These are phyloP conservation scores for Exophiala mesophila DNA, from an alignment of 2,329 filamentous ascomycete genomes.

Conservation along the genomic window DNA sequence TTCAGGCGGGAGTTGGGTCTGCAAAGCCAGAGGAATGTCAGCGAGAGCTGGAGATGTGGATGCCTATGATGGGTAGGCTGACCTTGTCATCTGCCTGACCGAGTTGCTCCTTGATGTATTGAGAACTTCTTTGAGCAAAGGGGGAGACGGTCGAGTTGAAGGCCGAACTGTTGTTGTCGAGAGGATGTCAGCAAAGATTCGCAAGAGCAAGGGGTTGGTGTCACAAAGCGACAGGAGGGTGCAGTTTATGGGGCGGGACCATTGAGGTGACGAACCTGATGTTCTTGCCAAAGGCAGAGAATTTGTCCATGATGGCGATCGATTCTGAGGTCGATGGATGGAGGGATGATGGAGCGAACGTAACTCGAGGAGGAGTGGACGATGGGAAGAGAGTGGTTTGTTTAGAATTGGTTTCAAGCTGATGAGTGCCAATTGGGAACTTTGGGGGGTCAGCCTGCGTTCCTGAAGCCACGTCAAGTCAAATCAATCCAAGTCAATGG, in stretches of 20 bases:
- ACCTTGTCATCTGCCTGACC: conserved; percentile 94
- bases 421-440: too few relatives aligned
- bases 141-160: conserved; percentile 80
- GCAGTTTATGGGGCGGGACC: conserved; percentile 27
- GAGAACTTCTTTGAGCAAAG: conserved; percentile 88
- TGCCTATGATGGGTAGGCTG: conserved; percentile 11
- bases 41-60: not conserved
- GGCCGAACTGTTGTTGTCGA: conserved; percentile 41
- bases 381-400: not conserved
- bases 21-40: too few relatives aligned
- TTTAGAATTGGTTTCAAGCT: not conserved
- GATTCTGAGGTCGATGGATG: not conserved
- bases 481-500: too few relatives aligned
- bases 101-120: conserved; percentile 97
- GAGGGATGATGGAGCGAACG: not conserved
- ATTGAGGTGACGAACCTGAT: conserved; percentile 49
- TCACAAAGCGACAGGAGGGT: conserved; percentile 4
- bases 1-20: conserved; percentile 95
- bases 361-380: not conserved
- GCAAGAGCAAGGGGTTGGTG: too few relatives aligned
- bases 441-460: too few relatives aligned
- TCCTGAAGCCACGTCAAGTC: too few relatives aligned
- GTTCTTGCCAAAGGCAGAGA: conserved; percentile 66
- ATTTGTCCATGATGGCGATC: conserved; percentile 56
- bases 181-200: too few relatives aligned